phyloP scores from a whole-genome alignment of 495 filamentous ascomycete species.

The Neurospora cerealis region DNA sequence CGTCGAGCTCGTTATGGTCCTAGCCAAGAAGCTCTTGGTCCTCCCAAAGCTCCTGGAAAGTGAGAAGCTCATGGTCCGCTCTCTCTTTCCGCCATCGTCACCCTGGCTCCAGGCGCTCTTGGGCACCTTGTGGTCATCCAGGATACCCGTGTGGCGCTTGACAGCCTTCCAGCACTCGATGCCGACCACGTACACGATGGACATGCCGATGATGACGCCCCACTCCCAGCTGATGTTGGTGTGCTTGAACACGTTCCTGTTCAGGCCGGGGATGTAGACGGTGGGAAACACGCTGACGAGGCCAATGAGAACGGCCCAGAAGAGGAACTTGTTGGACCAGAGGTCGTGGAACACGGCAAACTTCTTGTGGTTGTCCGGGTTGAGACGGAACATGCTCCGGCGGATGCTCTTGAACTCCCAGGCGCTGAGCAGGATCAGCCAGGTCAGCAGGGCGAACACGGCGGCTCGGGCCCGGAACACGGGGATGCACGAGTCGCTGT shows the following conservation, averaged over 20 bases:
- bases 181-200: conserved; percentile 48
- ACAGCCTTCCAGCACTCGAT: conserved; percentile 59
- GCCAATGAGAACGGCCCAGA: conserved; percentile 61
- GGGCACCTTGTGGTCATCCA: conserved; percentile 33
- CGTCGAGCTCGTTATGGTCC: conserved; percentile 4
- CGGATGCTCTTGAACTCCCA: conserved; percentile 70
- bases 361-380: conserved; percentile 38
- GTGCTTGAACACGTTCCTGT: conserved; percentile 65
- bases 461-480: conserved; percentile 72
- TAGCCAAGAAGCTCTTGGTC: conserved; percentile 6
- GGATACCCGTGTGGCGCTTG: conserved; percentile 43
- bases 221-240: conserved; percentile 66
- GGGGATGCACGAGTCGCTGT: conserved; percentile 42
- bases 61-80: conserved; percentile 27
- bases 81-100: conserved; percentile 24
- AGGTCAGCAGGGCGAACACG: conserved; percentile 67
- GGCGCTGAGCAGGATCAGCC: conserved; percentile 59
- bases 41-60: conserved; percentile 35
- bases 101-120: conserved; percentile 34
- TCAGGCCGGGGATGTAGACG: conserved; percentile 63
- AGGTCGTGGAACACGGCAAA: conserved; percentile 54
- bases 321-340: conserved; percentile 63
- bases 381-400: conserved; percentile 58
- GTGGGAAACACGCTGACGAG: conserved; percentile 60
- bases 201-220: conserved; percentile 50